These are phyloP conservation scores for Prosopis cineraria DNA, from an alignment of 306 rosid species.

Conservation along the genomic window DNA sequence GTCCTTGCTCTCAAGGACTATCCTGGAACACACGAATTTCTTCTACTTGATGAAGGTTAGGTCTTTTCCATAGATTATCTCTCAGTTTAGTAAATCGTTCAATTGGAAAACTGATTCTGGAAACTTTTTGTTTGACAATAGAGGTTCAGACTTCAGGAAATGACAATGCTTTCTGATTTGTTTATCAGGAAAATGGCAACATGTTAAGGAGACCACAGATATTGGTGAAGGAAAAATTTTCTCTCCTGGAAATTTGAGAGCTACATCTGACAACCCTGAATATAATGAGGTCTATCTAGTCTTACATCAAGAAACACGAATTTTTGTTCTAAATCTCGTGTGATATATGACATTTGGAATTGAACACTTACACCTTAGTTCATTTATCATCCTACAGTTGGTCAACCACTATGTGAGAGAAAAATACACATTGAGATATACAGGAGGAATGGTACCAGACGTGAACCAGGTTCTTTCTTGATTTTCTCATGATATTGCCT, in stretches of 20 bases:
- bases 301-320: constrained; percentile 15
- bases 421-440: constrained; percentile 96
- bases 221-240: constrained; percentile 94
- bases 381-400: constrained; percentile 54
- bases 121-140: neutral
- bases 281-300: constrained; percentile 67
- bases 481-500: neutral
- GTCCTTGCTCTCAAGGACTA: constrained; percentile 82
- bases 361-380: constrained; percentile 32
- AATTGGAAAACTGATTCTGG: constrained; percentile 1
- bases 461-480: constrained; percentile 80
- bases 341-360: neutral
- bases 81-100: neutral
- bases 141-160: neutral
- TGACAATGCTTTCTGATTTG: constrained; percentile 25
- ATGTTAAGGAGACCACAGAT: constrained; percentile 93
- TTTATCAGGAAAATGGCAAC: constrained; percentile 92
- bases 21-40: constrained; percentile 97
- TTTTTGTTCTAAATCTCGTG: neutral
- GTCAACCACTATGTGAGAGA: constrained; percentile 79
- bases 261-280: constrained; percentile 86
- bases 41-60: constrained; percentile 93
- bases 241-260: constrained; percentile 99
- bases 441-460: constrained; percentile 99
- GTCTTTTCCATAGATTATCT: constrained; percentile 3